phyloP scores from a whole-genome alignment of 805 yeast species.

The Maudiozyma saulgeensis region DNA sequence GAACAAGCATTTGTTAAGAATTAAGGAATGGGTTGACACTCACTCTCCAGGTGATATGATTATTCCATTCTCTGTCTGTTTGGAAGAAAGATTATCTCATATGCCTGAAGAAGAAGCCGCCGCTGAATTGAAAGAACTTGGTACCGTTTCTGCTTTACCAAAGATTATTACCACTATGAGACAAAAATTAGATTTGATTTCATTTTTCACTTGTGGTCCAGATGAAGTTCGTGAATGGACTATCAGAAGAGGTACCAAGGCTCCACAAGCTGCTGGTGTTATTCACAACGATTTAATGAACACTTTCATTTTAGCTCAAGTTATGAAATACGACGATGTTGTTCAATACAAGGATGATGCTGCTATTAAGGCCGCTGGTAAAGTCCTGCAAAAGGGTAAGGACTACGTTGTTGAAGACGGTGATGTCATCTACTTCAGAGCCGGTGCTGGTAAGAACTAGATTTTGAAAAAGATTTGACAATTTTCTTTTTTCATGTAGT shows the following conservation, averaged over 20 bases:
- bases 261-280: constrained; percentile 99
- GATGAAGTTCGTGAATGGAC: constrained; percentile 99
- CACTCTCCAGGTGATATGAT: constrained; percentile 84
- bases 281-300: constrained; percentile 92
- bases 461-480: background rate
- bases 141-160: constrained; percentile 75
- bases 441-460: constrained; percentile 82
- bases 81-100: constrained; percentile 84
- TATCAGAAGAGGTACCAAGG: constrained; percentile 79
- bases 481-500: background rate
- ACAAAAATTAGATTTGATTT: constrained; percentile 71
- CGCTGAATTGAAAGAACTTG: constrained; percentile 64
- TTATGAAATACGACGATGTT: constrained; percentile 77
- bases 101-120: constrained; percentile 77
- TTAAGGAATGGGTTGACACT: constrained; percentile 77
- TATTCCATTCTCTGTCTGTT: constrained; percentile 85
- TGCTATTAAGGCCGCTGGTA: constrained; percentile 79
- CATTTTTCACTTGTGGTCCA: constrained; percentile 93
- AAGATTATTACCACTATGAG: constrained; percentile 82
- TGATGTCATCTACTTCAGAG: constrained; percentile 83
- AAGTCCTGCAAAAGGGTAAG: constrained; percentile 85
- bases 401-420: constrained; percentile 93
- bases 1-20: constrained; percentile 74
- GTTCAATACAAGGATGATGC: constrained; percentile 72
- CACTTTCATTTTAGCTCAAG: constrained; percentile 90